A percentile compares a stretch with the other conserved stretches of the same genome.
phyloP scores from a whole-genome alignment of 352 stramenopile genomes.

The Globisporangium parvum region DNA sequence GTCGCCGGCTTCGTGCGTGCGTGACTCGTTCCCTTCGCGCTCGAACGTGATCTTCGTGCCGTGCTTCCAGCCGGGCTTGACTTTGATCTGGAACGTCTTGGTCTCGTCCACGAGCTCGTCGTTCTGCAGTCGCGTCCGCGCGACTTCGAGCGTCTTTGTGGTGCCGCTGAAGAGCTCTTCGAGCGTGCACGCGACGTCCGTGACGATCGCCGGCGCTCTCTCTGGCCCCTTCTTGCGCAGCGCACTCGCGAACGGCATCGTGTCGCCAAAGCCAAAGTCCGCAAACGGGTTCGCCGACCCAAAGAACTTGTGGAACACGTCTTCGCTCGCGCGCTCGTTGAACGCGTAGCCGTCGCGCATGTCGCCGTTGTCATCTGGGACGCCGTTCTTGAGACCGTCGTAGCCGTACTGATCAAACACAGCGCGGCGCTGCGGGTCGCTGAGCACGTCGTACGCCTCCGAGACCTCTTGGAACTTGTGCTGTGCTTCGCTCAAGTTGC shows the following conservation, averaged over 20 bases:
- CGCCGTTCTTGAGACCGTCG: constrained; percentile 89
- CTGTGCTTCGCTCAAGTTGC: constrained; percentile 79
- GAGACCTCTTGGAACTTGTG: constrained; percentile 93
- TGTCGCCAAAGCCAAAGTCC: constrained; percentile 88
- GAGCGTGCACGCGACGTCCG: constrained; percentile 75
- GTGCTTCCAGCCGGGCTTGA: constrained; percentile 93
- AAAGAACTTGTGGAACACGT: constrained; percentile 93
- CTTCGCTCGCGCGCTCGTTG: constrained; percentile 85
- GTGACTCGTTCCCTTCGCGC: constrained; percentile 85
- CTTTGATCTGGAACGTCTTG: constrained; percentile 85
- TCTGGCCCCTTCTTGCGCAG: constrained; percentile 70
- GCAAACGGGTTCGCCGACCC: constrained; percentile 89
- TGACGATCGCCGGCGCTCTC: constrained; percentile 67
- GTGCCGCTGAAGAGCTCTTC: constrained; percentile 89
- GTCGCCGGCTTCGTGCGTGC: constrained; percentile 91
- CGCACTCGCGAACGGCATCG: constrained; percentile 73
- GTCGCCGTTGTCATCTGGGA: constrained; percentile 70
- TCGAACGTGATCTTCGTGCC: constrained; percentile 96
- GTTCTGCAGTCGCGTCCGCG: constrained; percentile 71
- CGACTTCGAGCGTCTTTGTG: constrained; percentile 87
- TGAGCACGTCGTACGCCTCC: constrained; percentile 93
- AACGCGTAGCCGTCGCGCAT: constrained; percentile 85
- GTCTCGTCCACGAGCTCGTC: constrained; percentile 69
- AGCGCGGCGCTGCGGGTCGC: constrained; percentile 84
- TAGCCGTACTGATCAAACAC: constrained; percentile 95